Evolutionary conservation across 2,329 filamentous ascomycete species (phyloP).

Genomic region (Escovopsis sp.): DNA sequence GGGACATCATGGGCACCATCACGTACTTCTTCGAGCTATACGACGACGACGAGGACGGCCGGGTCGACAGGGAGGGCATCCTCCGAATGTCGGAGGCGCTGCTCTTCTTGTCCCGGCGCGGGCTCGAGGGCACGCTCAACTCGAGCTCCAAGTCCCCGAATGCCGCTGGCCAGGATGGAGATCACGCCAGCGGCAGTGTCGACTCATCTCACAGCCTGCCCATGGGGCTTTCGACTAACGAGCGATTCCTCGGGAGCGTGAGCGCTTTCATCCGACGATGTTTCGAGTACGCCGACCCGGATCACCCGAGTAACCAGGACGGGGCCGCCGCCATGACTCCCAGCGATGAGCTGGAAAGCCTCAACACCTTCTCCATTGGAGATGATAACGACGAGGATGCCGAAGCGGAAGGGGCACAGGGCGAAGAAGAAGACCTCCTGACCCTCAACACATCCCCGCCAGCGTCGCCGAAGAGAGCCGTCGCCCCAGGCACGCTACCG

Average conservation of each 20-base stretch:
- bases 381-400: slow-evolving; percentile 44
- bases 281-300: slow-evolving; percentile 95
- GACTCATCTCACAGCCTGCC: slow-evolving; percentile 26
- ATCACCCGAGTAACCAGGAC: slow-evolving; percentile 50
- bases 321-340: slow-evolving; percentile 11
- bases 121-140: slow-evolving; percentile 60
- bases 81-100: slow-evolving; percentile 86
- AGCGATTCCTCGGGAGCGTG: slow-evolving; percentile 81
- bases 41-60: slow-evolving; percentile 82
- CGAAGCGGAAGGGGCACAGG: too few species aligned
- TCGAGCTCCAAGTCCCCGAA: slow-evolving; percentile 52
- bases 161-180: slow-evolving; percentile 33
- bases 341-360: slow-evolving; percentile 18
- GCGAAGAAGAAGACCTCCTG: slow-evolving; percentile 40
- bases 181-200: slow-evolving; percentile 15
- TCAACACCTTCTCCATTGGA: slow-evolving; percentile 56
- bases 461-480: slow-evolving; percentile 26
- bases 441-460: slow-evolving; percentile 37
- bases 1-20: slow-evolving; percentile 95
- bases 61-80: slow-evolving; percentile 89
- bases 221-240: slow-evolving; percentile 53
- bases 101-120: slow-evolving; percentile 79
- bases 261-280: slow-evolving; percentile 92
- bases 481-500: slow-evolving; percentile 27
- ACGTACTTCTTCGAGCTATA: slow-evolving; percentile 97